These are phyloP conservation scores for Collybiopsis luxurians DNA, from an alignment of 768 basidiomycete genomes.

Conservation along the genomic window DNA sequence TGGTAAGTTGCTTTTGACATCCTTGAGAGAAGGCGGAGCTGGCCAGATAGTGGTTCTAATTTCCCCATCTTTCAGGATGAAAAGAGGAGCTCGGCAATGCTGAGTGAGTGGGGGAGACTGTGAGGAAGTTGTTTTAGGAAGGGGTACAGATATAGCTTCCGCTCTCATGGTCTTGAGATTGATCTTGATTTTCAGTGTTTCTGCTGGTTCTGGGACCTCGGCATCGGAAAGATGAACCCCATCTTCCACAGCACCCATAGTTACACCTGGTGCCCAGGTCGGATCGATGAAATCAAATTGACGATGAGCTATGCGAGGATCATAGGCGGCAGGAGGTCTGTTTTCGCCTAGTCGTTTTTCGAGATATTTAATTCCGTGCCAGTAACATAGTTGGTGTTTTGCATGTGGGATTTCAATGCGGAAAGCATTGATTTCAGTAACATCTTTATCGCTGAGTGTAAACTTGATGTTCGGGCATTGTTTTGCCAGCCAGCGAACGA, in stretches of 20 bases:
- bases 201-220: no score
- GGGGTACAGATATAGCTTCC: no score
- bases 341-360: constrained; percentile 19
- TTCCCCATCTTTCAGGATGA: background rate
- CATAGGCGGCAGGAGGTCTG: no score
- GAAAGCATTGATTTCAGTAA: constrained; percentile 31
- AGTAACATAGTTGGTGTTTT: constrained; percentile 38
- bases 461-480: constrained; percentile 15
- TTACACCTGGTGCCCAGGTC: no score
- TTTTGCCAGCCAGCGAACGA: constrained; percentile 21
- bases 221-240: no score
- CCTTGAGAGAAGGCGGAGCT: background rate
- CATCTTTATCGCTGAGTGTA: constrained; percentile 32
- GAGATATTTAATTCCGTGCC: constrained; percentile 26
- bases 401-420: constrained; percentile 20
- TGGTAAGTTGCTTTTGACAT: background rate
- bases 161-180: no score
- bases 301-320: no score
- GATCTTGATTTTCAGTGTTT: no score
- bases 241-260: no score
- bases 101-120: no score
- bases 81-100: background rate
- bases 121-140: no score
- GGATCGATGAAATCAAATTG: no score
- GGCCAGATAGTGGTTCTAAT: background rate